Evolutionary conservation across 2,329 filamentous ascomycete genomes (phyloP).

Genomic region (Fusarium succisae): DNA sequence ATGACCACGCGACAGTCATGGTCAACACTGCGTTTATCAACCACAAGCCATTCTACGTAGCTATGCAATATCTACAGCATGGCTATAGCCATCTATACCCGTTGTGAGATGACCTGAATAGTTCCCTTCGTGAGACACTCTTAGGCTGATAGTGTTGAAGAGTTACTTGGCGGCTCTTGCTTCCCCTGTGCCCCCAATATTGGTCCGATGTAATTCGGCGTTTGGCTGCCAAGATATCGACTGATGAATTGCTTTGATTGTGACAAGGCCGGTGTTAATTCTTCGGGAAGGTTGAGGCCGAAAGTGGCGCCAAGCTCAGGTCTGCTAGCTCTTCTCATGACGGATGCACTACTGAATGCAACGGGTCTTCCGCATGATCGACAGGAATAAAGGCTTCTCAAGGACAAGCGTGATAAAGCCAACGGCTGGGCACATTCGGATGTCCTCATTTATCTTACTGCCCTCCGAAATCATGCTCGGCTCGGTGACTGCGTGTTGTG

Average conservation of each 20-base stretch:
- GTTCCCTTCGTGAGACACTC: not conserved
- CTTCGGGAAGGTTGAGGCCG: not conserved
- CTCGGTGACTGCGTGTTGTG: not conserved
- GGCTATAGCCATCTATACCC: not conserved
- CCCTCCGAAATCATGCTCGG: not conserved
- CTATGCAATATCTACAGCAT: not conserved
- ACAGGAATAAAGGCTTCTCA: not conserved
- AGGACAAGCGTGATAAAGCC: too few relatives aligned
- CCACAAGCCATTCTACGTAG: not conserved
- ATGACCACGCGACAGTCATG: not conserved
- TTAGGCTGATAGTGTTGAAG: not conserved
- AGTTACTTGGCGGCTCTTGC: not conserved
- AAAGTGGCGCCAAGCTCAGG: not conserved
- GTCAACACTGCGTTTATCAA: not conserved
- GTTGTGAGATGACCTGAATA: not conserved
- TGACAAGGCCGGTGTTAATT: not conserved
- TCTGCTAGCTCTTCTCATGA: not conserved
- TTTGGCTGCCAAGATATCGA: not conserved
- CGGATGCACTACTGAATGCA: not conserved
- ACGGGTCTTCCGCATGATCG: not conserved
- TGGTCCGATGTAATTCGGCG: not conserved
- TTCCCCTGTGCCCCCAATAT: not conserved
- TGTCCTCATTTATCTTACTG: not conserved
- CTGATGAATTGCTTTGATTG: not conserved
- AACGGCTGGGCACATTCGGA: not conserved